These are phyloP conservation scores for Rosa persica DNA, from an alignment of 306 rosid genomes.

Conservation along the genomic window DNA sequence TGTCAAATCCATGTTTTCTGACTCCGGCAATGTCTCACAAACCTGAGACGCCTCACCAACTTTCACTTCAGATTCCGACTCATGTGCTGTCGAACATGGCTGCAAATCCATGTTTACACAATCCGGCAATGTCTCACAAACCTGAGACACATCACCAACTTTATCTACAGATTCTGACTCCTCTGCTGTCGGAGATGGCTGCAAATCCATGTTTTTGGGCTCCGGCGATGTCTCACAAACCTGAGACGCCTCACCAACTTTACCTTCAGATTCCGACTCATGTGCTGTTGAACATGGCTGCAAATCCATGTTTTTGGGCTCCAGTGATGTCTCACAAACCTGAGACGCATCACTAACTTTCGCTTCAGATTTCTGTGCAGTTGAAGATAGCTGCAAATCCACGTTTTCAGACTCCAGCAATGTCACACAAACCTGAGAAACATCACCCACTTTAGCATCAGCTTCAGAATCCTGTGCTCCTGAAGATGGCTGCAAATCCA, in stretches of 20 bases:
- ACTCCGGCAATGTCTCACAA: conserved; percentile 6
- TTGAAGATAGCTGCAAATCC: conserved; percentile 10
- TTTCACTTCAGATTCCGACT: conserved; percentile 24
- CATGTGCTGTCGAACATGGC: neutral
- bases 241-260: conserved; percentile 6
- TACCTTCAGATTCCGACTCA: neutral
- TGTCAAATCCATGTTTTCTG: neutral
- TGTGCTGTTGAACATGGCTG: neutral
- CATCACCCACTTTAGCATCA: neutral
- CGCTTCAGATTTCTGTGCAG: conserved; percentile 12
- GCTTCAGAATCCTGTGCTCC: neutral
- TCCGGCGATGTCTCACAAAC: conserved; percentile 11
- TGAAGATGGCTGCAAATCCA: conserved; percentile 13
- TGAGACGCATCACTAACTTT: conserved; percentile 22
- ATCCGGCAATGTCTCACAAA: neutral
- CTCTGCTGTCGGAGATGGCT: neutral
- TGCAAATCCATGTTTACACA: neutral
- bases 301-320: neutral
- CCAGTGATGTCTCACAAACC: conserved; percentile 3
- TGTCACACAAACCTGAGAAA: neutral
- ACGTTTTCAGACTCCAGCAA: neutral
- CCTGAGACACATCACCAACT: neutral
- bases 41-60: conserved; percentile 16
- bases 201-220: conserved; percentile 12
- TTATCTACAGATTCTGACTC: neutral